phyloP scores from a whole-genome alignment of 192 early-diverging fungal genomes.

The Lunasporangiospora selenospora region DNA sequence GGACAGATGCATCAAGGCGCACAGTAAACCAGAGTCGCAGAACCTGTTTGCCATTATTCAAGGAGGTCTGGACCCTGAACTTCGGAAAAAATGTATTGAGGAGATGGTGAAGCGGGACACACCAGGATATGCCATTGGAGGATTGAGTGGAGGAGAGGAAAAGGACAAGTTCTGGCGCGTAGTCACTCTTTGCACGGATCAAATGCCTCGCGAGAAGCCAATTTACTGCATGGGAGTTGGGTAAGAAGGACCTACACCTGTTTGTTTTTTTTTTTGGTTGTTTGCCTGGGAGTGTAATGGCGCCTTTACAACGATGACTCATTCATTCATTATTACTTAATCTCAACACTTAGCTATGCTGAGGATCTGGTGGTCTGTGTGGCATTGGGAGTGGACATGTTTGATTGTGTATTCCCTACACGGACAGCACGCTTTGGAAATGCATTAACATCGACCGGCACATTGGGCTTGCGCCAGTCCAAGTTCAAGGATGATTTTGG shows the following conservation, averaged over 20 bases:
- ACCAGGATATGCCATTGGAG: constrained; percentile 88
- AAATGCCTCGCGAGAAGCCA: constrained; percentile 81
- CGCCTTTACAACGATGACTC: background rate
- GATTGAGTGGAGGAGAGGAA: constrained; percentile 85
- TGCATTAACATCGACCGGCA: constrained; percentile 77
- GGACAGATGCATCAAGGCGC: constrained; percentile 82
- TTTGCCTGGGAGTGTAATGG: background rate
- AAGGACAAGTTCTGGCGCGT: constrained; percentile 89
- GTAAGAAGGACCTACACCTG: constrained; percentile 27
- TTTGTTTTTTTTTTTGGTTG: background rate
- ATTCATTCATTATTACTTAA: background rate
- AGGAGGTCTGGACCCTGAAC: constrained; percentile 75
- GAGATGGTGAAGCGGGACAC: constrained; percentile 83
- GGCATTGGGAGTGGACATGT: constrained; percentile 90
- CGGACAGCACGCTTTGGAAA: constrained; percentile 91
- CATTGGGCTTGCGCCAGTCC: constrained; percentile 67
- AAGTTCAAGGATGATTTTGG: constrained; percentile 66
- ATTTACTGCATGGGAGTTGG: constrained; percentile 95
- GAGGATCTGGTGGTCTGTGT: constrained; percentile 87
- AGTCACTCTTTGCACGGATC: constrained; percentile 79
- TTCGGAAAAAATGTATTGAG: constrained; percentile 77
- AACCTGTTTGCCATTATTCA: constrained; percentile 92
- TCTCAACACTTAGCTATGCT: constrained; percentile 55
- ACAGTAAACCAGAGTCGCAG: constrained; percentile 71
- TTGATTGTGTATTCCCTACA: constrained; percentile 91